Evolutionary conservation across 2,329 filamentous ascomycete genomes (phyloP).

Genomic region (Aspergillus udagawae): DNA sequence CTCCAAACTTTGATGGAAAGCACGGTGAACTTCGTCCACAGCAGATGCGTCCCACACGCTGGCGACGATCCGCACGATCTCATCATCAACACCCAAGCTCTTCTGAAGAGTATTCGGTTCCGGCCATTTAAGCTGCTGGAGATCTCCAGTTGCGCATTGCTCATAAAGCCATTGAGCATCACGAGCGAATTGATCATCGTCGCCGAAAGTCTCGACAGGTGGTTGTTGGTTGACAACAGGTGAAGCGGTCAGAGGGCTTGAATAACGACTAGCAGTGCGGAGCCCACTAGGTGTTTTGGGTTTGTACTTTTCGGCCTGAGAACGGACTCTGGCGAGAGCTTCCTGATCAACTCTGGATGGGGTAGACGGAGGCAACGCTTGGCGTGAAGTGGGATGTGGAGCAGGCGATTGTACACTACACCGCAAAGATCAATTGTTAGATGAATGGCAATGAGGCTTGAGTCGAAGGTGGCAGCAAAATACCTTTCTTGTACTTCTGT

Average conservation of each 20-base stretch:
- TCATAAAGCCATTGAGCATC: constrained; percentile 26
- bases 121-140: constrained; percentile 22
- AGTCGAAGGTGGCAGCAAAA: neutral
- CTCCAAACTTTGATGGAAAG: constrained; percentile 13
- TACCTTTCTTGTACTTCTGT: constrained; percentile 12
- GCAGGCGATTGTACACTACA: constrained; percentile 6
- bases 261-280: constrained; percentile 30
- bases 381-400: constrained; percentile 10
- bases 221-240: constrained; percentile 6
- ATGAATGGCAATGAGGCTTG: neutral
- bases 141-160: constrained; percentile 22
- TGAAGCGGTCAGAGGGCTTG: constrained; percentile 17
- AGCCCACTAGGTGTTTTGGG: constrained; percentile 42
- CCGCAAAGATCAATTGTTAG: constrained; percentile 4
- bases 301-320: constrained; percentile 39
- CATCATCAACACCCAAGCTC: constrained; percentile 12
- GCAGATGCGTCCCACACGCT: constrained; percentile 15
- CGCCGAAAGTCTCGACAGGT: constrained; percentile 15
- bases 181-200: constrained; percentile 19
- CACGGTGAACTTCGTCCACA: constrained; percentile 9
- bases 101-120: constrained; percentile 11
- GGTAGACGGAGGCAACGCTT: constrained; percentile 14
- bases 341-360: constrained; percentile 20
- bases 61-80: constrained; percentile 9
- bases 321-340: constrained; percentile 34